Conservation (phyloP, 2,329 filamentous ascomycete genomes). For the Rutstroemia sp. region DNA sequence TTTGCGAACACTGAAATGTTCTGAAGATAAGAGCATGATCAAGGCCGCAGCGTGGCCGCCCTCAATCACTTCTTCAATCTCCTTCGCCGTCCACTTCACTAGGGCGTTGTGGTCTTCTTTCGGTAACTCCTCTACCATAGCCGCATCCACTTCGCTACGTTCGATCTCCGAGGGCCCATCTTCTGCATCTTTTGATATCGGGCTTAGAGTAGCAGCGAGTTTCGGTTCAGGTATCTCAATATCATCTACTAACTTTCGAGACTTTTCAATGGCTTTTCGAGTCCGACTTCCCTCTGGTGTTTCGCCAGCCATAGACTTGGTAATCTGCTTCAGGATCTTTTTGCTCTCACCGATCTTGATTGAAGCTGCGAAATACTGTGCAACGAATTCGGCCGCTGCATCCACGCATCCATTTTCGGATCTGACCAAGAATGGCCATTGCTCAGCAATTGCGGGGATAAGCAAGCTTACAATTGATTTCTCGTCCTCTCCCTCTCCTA, state of each 20-base stretch:
- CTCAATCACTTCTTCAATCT: constrained; percentile 70
- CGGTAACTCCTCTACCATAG: constrained; percentile 11
- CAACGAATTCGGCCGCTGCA: constrained; percentile 50
- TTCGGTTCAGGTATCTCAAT: constrained; percentile 17
- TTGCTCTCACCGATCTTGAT: constrained; percentile 45
- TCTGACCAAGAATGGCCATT: constrained; percentile 62
- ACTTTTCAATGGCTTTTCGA: constrained; percentile 20
- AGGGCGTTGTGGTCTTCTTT: constrained; percentile 43
- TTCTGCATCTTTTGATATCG: neutral
- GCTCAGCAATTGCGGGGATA: constrained; percentile 64
- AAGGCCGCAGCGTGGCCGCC: constrained; percentile 66
- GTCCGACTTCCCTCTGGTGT: constrained; percentile 33
- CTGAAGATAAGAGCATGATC: constrained; percentile 68
- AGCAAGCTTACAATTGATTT: constrained; percentile 52
- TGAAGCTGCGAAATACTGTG: constrained; percentile 47
- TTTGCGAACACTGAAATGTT: constrained; percentile 66
- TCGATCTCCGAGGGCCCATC: constrained; percentile 11
- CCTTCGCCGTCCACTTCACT: constrained; percentile 65
- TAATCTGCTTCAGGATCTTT: constrained; percentile 37
- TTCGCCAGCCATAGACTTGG: constrained; percentile 34
- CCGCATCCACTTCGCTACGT: constrained; percentile 12
- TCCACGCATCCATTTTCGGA: constrained; percentile 38
- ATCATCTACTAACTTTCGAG: constrained; percentile 22
- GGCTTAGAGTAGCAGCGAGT: neutral
- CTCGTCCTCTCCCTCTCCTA: constrained; percentile 27